A percentile compares a stretch with the other conserved stretches of the same genome.
Evolutionary conservation across 305 asterid species (phyloP).

Genomic region (Rubia tinctorum): DNA sequence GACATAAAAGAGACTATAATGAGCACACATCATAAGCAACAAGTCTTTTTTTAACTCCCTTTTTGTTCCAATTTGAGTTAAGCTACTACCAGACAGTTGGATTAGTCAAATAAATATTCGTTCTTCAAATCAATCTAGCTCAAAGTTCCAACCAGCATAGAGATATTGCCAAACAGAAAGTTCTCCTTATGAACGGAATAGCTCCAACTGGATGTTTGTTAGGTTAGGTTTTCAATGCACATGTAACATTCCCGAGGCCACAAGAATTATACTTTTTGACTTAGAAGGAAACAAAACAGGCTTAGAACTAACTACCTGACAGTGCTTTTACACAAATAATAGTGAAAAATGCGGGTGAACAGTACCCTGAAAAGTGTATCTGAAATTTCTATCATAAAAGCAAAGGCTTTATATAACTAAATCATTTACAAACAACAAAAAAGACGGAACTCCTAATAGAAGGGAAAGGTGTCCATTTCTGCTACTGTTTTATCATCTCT

Average conservation of each 20-base stretch:
- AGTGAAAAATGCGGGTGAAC: background rate
- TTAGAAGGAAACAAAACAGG: background rate
- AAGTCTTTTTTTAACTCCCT: background rate
- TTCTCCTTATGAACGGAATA: background rate
- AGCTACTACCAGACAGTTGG: background rate
- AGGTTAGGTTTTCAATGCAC: background rate
- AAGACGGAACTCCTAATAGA: background rate
- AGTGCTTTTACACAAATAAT: background rate
- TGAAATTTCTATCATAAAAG: background rate
- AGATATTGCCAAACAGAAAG: background rate
- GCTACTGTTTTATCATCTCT: background rate
- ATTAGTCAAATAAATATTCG: background rate
- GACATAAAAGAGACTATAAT: constrained; percentile 32
- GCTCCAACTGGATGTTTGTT: background rate
- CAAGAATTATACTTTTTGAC: background rate
- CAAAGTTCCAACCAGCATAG: background rate
- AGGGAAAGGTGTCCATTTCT: background rate
- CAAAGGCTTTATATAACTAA: background rate
- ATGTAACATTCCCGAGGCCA: background rate
- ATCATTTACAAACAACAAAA: background rate
- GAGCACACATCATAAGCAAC: background rate
- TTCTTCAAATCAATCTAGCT: background rate
- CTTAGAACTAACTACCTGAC: background rate
- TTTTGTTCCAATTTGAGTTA: background rate
- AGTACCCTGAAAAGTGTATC: background rate